phyloP scores from a whole-genome alignment of 202 grass and related monocot genomes.

The Saccharum hybrid region DNA sequence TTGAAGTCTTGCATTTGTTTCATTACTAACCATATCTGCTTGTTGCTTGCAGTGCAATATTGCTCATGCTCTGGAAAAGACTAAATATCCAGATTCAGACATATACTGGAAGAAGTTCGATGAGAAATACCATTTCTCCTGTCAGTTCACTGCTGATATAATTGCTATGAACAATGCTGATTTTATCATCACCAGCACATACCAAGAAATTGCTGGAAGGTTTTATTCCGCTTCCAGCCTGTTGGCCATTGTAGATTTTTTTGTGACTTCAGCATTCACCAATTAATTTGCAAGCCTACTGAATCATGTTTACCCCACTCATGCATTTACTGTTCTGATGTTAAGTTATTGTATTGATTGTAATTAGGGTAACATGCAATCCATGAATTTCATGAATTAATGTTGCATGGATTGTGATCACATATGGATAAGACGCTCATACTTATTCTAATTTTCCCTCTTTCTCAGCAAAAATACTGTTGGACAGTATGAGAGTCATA shows the following conservation, averaged over 20 bases:
- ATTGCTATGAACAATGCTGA: conserved; percentile 95
- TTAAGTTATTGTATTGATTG: conserved; percentile 18
- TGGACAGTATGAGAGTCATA: conserved; percentile 98
- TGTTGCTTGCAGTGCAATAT: conserved; percentile 82
- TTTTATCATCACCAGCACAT: conserved; percentile 99
- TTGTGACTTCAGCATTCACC: background rate
- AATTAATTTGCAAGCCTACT: conserved; percentile 9
- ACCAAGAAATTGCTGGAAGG: conserved; percentile 99
- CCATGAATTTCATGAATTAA: conserved; percentile 24
- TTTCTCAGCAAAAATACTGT: conserved; percentile 89
- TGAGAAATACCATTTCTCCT: conserved; percentile 96
- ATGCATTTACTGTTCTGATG: background rate
- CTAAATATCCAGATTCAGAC: conserved; percentile 98
- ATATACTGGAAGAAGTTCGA: conserved; percentile 95
- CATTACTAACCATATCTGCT: conserved; percentile 29
- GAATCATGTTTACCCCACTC: conserved; percentile 12
- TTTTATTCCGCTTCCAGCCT: conserved; percentile 45
- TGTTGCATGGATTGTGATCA: conserved; percentile 22
- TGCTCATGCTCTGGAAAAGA: conserved; percentile 98
- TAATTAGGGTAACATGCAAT: conserved; percentile 11
- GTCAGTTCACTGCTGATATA: conserved; percentile 99
- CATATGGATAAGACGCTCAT: background rate
- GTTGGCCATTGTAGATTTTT: background rate
- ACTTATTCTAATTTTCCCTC: background rate
- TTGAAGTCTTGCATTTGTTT: conserved; percentile 21